These are phyloP conservation scores for Trichosporon sp. DNA, from an alignment of 1,284 basidiomycete species.

Conservation along the genomic window DNA sequence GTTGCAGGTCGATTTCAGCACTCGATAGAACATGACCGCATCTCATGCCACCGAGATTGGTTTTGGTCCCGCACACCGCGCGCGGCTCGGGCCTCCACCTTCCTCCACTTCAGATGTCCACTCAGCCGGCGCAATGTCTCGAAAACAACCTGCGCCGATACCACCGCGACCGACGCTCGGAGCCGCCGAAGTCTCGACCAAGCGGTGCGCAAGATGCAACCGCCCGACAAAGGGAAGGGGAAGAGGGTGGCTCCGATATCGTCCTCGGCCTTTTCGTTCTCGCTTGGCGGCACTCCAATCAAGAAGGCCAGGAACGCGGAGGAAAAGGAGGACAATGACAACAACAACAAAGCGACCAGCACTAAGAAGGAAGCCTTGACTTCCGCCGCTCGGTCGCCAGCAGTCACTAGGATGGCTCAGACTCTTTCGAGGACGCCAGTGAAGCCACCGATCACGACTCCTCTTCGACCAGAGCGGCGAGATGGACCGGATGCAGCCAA, in stretches of 20 bases:
- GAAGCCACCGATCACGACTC: background rate
- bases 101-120: background rate
- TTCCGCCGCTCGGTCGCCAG: background rate
- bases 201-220: background rate
- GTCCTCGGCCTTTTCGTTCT: conserved; percentile 28
- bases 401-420: background rate
- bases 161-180: background rate
- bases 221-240: background rate
- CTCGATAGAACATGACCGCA: background rate
- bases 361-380: background rate
- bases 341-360: background rate
- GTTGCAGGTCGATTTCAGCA: background rate
- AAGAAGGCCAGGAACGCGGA: conserved; percentile 21
- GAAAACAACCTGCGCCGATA: background rate
- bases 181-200: background rate
- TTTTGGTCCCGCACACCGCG: conserved; percentile 11
- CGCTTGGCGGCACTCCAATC: conserved; percentile 13
- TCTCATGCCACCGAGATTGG: background rate
- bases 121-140: background rate
- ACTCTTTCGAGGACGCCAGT: background rate
- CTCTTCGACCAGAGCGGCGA: background rate
- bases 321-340: background rate
- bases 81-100: conserved; percentile 12
- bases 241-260: conserved; percentile 27
- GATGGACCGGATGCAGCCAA: background rate